Conservation (phyloP, 2,329 filamentous ascomycete genomes). For the Neofusicoccum laricinum region DNA sequence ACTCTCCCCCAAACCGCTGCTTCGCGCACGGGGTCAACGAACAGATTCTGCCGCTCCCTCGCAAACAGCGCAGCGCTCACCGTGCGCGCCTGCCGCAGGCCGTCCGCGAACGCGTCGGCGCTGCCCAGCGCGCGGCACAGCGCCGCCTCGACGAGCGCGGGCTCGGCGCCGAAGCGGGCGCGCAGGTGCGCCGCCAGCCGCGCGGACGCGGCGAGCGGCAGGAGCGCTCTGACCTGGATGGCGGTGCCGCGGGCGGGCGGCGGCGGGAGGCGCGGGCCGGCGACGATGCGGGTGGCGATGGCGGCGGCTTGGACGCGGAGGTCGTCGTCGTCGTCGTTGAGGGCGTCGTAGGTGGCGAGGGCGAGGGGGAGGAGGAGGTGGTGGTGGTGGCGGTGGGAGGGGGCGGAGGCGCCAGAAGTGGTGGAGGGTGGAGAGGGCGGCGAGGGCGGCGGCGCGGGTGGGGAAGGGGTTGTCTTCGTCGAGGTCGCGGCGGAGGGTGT, state of each 20-base stretch:
- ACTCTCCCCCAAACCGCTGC: constrained; percentile 29
- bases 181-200: constrained; percentile 29
- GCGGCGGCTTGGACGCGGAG: constrained; percentile 65
- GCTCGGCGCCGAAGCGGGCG: constrained; percentile 32
- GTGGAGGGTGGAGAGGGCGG: constrained; percentile 50
- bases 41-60: constrained; percentile 93
- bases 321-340: constrained; percentile 92
- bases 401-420: constrained; percentile 19
- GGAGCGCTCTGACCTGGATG: constrained; percentile 28
- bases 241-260: not conserved
- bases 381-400: not conserved
- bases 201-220: constrained; percentile 21
- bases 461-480: constrained; percentile 54
- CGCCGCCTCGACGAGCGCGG: constrained; percentile 33
- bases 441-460: constrained; percentile 59
- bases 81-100: constrained; percentile 34
- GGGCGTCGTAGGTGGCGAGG: constrained; percentile 67
- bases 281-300: constrained; percentile 49
- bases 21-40: constrained; percentile 77
- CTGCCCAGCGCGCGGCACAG: constrained; percentile 31
- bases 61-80: constrained; percentile 72
- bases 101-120: constrained; percentile 26
- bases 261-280: not conserved
- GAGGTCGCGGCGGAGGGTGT: constrained; percentile 18
- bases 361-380: constrained; percentile 24